Percentiles rank a stretch among this genome's conserved stretches.
Conservation (phyloP, 2,329 filamentous ascomycete genomes). For the Graphilbum fragrans region DNA sequence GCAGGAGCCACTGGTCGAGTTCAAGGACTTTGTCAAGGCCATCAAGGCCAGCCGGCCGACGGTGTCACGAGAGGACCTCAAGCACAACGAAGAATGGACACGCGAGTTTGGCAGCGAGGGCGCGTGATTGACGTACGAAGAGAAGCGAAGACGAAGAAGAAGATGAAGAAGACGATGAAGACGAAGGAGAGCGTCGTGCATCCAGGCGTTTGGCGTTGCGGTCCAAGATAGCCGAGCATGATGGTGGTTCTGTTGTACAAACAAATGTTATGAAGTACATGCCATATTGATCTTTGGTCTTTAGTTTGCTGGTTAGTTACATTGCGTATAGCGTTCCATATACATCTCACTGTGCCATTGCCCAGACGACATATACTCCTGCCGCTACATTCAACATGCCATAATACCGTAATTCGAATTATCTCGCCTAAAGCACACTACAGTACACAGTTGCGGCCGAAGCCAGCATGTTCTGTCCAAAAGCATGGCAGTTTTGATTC, state of each 20-base stretch:
- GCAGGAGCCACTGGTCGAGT: slow-evolving; percentile 70
- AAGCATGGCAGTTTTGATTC: too few species aligned
- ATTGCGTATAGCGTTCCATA: too few species aligned
- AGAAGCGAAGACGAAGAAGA: neutral
- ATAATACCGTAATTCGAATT: too few species aligned
- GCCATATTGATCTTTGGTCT: neutral
- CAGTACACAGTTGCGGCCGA: too few species aligned
- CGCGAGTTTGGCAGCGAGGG: slow-evolving; percentile 93
- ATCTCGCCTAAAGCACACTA: too few species aligned
- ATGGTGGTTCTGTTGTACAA: neutral
- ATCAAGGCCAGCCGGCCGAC: slow-evolving; percentile 82
- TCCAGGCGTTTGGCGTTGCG: neutral
- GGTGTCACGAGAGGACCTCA: slow-evolving; percentile 76
- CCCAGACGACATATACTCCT: too few species aligned
- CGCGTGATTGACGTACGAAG: slow-evolving; percentile 24
- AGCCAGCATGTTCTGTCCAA: too few species aligned
- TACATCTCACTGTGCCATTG: too few species aligned
- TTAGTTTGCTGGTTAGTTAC: too few species aligned
- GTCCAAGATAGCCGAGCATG: too few species aligned
- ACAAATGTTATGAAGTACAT: neutral
- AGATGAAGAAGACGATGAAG: neutral
- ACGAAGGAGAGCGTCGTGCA: too few species aligned
- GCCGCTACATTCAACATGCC: too few species aligned
- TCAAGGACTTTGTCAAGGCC: slow-evolving; percentile 90
- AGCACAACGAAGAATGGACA: slow-evolving; percentile 84